phyloP scores from a whole-genome alignment of 2,329 filamentous ascomycete species.

The Colletotrichum sp. region DNA sequence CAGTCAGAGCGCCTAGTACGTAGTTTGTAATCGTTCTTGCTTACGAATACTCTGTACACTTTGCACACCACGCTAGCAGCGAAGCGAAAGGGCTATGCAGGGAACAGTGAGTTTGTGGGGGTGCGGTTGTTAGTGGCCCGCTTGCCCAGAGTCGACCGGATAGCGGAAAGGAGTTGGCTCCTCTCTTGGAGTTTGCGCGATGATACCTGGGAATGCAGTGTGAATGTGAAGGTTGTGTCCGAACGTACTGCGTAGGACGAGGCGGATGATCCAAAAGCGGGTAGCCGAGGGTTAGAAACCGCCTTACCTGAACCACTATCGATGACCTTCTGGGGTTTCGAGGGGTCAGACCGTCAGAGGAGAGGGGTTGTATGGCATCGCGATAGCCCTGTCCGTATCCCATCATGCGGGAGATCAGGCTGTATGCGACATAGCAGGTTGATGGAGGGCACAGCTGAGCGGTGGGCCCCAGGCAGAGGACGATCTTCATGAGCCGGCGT shows the following conservation, averaged over 20 bases:
- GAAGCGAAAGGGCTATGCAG: conserved; percentile 1
- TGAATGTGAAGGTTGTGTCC: background rate
- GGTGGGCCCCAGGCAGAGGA: background rate
- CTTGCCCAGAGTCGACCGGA: background rate
- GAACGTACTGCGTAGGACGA: background rate
- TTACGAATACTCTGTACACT: background rate
- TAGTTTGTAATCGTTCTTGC: background rate
- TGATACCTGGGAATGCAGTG: conserved; percentile 8
- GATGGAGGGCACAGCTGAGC: background rate
- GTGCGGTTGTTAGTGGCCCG: background rate
- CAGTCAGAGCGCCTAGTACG: background rate
- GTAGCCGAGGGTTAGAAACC: conserved; percentile 10
- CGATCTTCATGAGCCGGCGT: conserved; percentile 11
- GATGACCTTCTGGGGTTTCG: background rate
- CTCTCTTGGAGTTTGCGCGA: conserved; percentile 1
- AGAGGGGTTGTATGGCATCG: background rate
- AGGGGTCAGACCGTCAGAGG: background rate
- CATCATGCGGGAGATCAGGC: background rate
- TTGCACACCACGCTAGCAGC: background rate
- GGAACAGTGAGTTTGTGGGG: conserved; percentile 6
- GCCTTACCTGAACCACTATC: background rate
- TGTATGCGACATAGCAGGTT: background rate
- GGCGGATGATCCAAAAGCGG: conserved; percentile 2
- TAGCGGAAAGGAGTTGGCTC: conserved; percentile 14
- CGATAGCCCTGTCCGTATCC: background rate